Conservation (phyloP, 768 basidiomycete species). For the Crepidotus variabilis region DNA sequence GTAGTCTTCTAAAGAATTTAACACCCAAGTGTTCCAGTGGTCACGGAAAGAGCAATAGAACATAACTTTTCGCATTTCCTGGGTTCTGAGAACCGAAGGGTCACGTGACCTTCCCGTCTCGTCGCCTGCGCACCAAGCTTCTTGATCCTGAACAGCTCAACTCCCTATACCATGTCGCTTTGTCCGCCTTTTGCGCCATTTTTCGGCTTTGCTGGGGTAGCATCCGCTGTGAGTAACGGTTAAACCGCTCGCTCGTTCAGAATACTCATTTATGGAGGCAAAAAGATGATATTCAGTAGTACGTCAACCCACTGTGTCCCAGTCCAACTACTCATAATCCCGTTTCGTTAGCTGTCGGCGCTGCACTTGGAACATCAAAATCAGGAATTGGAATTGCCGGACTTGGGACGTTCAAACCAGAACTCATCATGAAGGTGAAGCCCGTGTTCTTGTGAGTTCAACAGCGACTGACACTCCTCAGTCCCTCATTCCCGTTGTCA, state of each 20-base stretch:
- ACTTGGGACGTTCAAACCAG: slow-evolving; percentile 88
- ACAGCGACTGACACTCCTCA: slow-evolving; percentile 23
- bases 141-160: slow-evolving; percentile 6
- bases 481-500: slow-evolving; percentile 96
- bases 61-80: too few species aligned
- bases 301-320: slow-evolving; percentile 29
- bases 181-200: slow-evolving; percentile 96
- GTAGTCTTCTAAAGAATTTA: too few species aligned
- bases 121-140: background rate
- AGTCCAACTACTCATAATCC: slow-evolving; percentile 1
- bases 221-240: slow-evolving; percentile 68
- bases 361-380: slow-evolving; percentile 95
- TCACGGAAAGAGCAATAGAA: too few species aligned
- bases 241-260: background rate
- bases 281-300: slow-evolving; percentile 96
- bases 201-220: slow-evolving; percentile 97
- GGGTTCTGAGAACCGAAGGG: too few species aligned
- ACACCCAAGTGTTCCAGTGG: too few species aligned
- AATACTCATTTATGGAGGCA: background rate
- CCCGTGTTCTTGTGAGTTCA: background rate
- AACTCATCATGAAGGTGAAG: slow-evolving; percentile 95
- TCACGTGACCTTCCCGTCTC: background rate
- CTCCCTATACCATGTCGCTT: slow-evolving; percentile 43
- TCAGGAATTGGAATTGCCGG: slow-evolving; percentile 97
- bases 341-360: slow-evolving; percentile 69